A percentile compares a stretch with the other conserved stretches of the same genome.
Conservation (phyloP, 495 filamentous ascomycete genomes). For the Annulohypoxylon bovei region DNA sequence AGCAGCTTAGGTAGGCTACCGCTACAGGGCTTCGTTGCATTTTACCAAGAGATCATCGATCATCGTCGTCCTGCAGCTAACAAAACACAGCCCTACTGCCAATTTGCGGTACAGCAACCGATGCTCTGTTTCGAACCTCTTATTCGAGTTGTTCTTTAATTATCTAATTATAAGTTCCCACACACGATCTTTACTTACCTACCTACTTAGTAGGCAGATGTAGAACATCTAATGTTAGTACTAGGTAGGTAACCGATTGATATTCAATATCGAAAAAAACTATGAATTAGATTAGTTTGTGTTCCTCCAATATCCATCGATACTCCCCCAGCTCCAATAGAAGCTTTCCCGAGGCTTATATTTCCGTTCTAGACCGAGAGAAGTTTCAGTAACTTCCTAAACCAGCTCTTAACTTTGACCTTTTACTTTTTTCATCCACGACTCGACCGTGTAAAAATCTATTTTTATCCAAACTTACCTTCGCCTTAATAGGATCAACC, state of each 20-base stretch:
- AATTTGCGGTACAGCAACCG: not conserved
- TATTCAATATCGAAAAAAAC: not conserved
- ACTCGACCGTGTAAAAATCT: not conserved
- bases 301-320: slow-evolving; percentile 11
- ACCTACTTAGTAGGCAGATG: not conserved
- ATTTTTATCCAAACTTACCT: not conserved
- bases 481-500: not conserved
- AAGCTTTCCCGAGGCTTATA: not conserved
- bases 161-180: not conserved
- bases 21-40: slow-evolving; percentile 10
- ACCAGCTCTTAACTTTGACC: not conserved
- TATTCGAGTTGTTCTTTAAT: not conserved
- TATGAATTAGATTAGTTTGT: not conserved
- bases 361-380: slow-evolving; percentile 6
- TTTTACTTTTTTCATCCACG: not conserved
- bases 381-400: slow-evolving; percentile 13
- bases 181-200: not conserved
- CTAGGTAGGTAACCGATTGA: not conserved
- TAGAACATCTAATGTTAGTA: not conserved
- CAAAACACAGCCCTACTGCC: slow-evolving; percentile 24
- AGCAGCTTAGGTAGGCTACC: not conserved
- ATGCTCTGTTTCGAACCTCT: not conserved
- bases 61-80: slow-evolving; percentile 24
- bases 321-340: not conserved
- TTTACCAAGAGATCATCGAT: slow-evolving; percentile 32